Percentiles rank a stretch among this genome's conserved stretches.
Conservation (phyloP, 2,329 filamentous ascomycete species). For the Akanthomyces muscarius region DNA sequence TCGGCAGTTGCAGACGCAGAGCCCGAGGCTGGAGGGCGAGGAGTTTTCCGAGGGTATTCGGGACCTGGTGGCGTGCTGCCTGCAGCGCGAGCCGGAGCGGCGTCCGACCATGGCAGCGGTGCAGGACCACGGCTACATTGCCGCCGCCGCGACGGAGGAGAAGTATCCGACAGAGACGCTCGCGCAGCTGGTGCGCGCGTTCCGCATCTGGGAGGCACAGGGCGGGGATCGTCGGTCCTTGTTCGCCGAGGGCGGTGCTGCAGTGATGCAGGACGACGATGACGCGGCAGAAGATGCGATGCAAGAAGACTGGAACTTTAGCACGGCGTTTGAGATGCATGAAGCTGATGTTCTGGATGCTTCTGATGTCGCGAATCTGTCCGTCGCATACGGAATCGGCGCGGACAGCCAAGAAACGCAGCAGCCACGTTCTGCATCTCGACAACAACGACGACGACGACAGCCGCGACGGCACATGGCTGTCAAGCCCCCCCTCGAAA, state of each 20-base stretch:
- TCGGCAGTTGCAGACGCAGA: slow-evolving; percentile 41
- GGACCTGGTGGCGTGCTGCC: slow-evolving; percentile 57
- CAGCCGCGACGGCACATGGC: slow-evolving; percentile 37
- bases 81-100: slow-evolving; percentile 53
- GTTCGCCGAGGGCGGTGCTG: slow-evolving; percentile 50
- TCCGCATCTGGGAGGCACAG: slow-evolving; percentile 63
- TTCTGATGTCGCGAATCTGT: slow-evolving; percentile 27
- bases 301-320: slow-evolving; percentile 56
- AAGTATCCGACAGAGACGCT: slow-evolving; percentile 58
- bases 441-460: slow-evolving; percentile 26
- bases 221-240: slow-evolving; percentile 61
- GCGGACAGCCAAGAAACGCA: not conserved
- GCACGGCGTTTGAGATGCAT: slow-evolving; percentile 46
- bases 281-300: slow-evolving; percentile 33
- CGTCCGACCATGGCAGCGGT: slow-evolving; percentile 58
- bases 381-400: slow-evolving; percentile 30
- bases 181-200: slow-evolving; percentile 59
- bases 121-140: slow-evolving; percentile 60
- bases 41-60: slow-evolving; percentile 49
- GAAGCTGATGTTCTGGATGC: slow-evolving; percentile 44
- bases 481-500: slow-evolving; percentile 41
- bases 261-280: slow-evolving; percentile 33
- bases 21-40: slow-evolving; percentile 55
- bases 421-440: slow-evolving; percentile 32
- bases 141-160: slow-evolving; percentile 43